Evolutionary conservation across 306 rosid species (phyloP).

Genomic region (Begonia masoniana): DNA sequence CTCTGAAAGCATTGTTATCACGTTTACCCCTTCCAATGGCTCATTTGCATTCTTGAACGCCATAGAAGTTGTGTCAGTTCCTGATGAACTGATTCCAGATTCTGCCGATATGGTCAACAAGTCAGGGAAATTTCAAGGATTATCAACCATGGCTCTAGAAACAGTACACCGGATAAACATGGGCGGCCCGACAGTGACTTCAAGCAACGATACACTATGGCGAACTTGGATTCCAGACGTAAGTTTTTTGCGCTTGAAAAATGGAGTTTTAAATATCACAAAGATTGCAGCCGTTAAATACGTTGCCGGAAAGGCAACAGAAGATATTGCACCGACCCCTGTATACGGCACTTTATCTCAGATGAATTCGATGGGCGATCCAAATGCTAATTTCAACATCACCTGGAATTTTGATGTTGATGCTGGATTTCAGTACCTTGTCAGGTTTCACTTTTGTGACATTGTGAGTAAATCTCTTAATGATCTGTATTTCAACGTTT

Average conservation of each 20-base stretch:
- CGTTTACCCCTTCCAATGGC: slow-evolving; percentile 33
- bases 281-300: slow-evolving; percentile 45
- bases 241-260: slow-evolving; percentile 25
- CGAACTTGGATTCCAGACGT: slow-evolving; percentile 69
- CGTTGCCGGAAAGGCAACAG: slow-evolving; percentile 29
- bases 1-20: slow-evolving; percentile 37
- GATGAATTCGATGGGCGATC: slow-evolving; percentile 40
- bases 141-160: slow-evolving; percentile 41
- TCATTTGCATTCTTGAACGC: slow-evolving; percentile 69
- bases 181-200: slow-evolving; percentile 72
- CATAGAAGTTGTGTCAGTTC: slow-evolving; percentile 70
- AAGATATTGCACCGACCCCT: slow-evolving; percentile 42
- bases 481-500: slow-evolving; percentile 64
- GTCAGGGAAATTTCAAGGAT: slow-evolving; percentile 18
- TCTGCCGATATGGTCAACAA: slow-evolving; percentile 21
- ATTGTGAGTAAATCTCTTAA: slow-evolving; percentile 41
- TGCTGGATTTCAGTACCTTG: slow-evolving; percentile 58
- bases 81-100: slow-evolving; percentile 41
- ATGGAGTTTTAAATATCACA: slow-evolving; percentile 24
- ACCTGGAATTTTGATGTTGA: slow-evolving; percentile 71
- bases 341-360: slow-evolving; percentile 64
- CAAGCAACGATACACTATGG: slow-evolving; percentile 46
- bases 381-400: slow-evolving; percentile 52
- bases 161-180: slow-evolving; percentile 74
- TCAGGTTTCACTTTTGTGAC: slow-evolving; percentile 85